Percentiles rank a stretch among this genome's conserved stretches.
Evolutionary conservation across 306 rosid genomes (phyloP).

Genomic region (Luffa aegyptiaca): DNA sequence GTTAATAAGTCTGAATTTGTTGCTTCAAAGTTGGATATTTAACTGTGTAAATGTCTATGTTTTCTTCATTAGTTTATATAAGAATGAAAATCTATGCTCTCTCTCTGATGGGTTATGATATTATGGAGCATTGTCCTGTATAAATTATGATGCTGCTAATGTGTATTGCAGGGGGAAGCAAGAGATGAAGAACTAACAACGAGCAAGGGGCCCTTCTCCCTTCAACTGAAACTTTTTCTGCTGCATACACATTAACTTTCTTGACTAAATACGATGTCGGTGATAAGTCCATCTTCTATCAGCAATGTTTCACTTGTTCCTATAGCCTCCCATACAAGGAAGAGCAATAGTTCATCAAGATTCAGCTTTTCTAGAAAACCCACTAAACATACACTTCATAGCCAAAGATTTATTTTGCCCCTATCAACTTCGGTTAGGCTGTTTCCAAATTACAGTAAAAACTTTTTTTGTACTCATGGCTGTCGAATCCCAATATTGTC

Average conservation of each 20-base stretch:
- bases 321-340: conserved; percentile 49
- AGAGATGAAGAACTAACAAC: conserved; percentile 24
- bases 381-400: conserved; percentile 28
- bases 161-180: conserved; percentile 26
- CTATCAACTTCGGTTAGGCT: conserved; percentile 36
- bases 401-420: conserved; percentile 43
- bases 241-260: conserved; percentile 11
- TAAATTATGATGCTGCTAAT: background rate
- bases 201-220: background rate
- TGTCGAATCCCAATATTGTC: conserved; percentile 36
- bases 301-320: conserved; percentile 62
- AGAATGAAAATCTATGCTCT: background rate
- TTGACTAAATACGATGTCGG: conserved; percentile 37
- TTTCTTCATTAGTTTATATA: background rate
- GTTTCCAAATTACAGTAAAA: conserved; percentile 36
- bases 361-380: conserved; percentile 45
- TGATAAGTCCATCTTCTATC: conserved; percentile 51
- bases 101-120: background rate
- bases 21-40: background rate
- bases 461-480: conserved; percentile 27
- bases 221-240: background rate
- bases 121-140: background rate
- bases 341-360: conserved; percentile 35
- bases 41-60: background rate
- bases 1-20: background rate